phyloP scores from a whole-genome alignment of 768 basidiomycete species.

The Tricholoma hemisulphureum region DNA sequence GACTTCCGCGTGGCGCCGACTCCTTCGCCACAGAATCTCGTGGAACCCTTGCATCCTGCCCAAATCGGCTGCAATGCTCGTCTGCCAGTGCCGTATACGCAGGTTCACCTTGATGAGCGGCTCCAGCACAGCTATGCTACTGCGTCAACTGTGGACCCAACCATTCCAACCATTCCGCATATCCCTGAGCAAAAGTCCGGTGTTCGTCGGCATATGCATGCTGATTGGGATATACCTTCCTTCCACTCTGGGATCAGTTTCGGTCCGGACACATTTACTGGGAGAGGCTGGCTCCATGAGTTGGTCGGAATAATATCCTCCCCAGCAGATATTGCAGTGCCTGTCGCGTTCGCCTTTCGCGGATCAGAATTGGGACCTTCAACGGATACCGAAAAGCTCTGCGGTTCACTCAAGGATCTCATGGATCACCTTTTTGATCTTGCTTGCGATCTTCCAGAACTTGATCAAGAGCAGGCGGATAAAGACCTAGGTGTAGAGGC shows the following conservation, averaged over 20 bases:
- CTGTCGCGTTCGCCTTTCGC: constrained; percentile 30
- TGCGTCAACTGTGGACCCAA: not conserved
- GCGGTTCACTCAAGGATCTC: constrained; percentile 42
- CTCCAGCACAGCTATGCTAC: not conserved
- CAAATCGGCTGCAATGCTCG: not conserved
- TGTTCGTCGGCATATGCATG: constrained; percentile 21
- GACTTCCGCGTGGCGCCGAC: constrained; percentile 41
- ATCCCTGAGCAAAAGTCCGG: not conserved
- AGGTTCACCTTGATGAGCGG: not conserved
- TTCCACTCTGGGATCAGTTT: constrained; percentile 57
- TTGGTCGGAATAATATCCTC: constrained; percentile 42
- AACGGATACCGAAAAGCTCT: constrained; percentile 45
- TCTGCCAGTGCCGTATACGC: not conserved
- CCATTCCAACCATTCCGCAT: not conserved
- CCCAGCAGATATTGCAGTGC: constrained; percentile 25
- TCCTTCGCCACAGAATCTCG: constrained; percentile 24
- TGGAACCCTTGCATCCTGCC: constrained; percentile 7
- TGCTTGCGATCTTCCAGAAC: constrained; percentile 36
- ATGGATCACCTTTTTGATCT: constrained; percentile 44
- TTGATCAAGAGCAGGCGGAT: constrained; percentile 25
- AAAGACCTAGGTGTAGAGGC: constrained; percentile 41
- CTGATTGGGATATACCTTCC: constrained; percentile 53
- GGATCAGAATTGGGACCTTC: constrained; percentile 44
- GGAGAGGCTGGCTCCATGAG: constrained; percentile 58
- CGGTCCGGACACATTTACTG: constrained; percentile 49